Base-by-base conservation (phyloP, 2,329 filamentous ascomycete genomes). In the Stagonosporopsis chrysanthemi region DNA sequence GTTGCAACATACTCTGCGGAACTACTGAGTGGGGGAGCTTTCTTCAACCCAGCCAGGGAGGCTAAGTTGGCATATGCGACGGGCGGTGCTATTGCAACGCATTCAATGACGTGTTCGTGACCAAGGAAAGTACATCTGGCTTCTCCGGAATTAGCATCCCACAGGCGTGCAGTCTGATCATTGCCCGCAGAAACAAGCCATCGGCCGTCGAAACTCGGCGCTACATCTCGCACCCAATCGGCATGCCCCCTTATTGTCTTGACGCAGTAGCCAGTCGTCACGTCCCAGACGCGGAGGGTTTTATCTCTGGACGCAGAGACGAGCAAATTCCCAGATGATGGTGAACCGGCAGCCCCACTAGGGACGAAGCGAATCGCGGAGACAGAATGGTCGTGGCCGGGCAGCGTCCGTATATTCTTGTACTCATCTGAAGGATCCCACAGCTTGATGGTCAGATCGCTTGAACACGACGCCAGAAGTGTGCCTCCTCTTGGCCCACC, bases 401-500 rank as follows among this genome's bases (percentile, higher is more conserved):
- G 90, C 19, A 97, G 81, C 1, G 93, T 97, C 48, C 92, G 86
- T 54, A 97, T 96, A 72, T 97, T 97, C 76, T 97, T 96, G 80
- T 97, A 97, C 58, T 95, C 91, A 73, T 96, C 90, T 40, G 87
- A 85, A 1, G 94, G 93, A 66, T 97, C 92, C 93, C 93, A 98
- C 23, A 97, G 81, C 77, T 97, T 97, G 78, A 97, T 97, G 2
- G 92, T 96, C 41, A 97, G 79, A 75, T 97, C 94, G 45, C 89
- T 92, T 44, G 88, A 92, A 80, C 92, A 96, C 7, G 90, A 93
- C 35, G 89, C 91, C 62, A 96, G 83, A 23, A 97, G 82, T 3
- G 89, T 91, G 29, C 87, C 89, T 39, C 91, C 90, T 70, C 90
- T 83, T 1, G 92, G 92, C 0, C 93, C 93, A 35, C 94, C 93